Base-by-base conservation (phyloP, 2,329 filamentous ascomycete species). In the Ilyonectria mors-panacis region DNA sequence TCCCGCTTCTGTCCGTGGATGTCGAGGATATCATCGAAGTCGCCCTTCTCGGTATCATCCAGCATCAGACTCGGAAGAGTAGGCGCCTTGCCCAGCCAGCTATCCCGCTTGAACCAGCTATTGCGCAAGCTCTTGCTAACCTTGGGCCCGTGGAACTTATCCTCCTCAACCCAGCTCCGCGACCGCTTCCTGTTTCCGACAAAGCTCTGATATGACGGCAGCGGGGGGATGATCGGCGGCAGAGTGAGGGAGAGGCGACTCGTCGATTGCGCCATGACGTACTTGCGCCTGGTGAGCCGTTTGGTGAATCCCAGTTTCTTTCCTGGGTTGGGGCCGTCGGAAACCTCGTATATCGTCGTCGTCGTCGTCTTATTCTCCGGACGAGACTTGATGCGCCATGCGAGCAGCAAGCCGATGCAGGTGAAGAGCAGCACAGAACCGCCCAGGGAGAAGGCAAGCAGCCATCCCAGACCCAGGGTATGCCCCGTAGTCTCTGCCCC, bases 131-230 rank as follows among this genome's bases (percentile, higher is more conserved):
- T 72, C 65, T 76, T 80, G 42, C 73, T 79, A 55, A 85, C 74
- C 69, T 77, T 80, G 10, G 85, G 85, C 5, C 85, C 85, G 65
- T 86, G 85, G n/a, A 85, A 77, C 60, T 81, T 82, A 56, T 88
- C 85, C 69, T 86, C 86, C 63, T 86, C 85, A 30, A 86, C 83
- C 85, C 85, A 87, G 19, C 81, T 82, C 50, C 65, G 73, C 58
- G 77, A 76, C 9, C 73, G 56, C 19, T 71, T 70, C 26, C 64
- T 69, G 35, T 70, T 72, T 68, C 75, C 73, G 37, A 79, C 70
- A 30, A 79, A 72, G 65, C 72, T 78, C 45, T 76, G 74, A n/a
- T 80, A 75, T 33, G 78, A 73, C 28, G 79, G 78, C 57, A 81
- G 69, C 2, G 78, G 78, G 6, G 80, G 78, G 48, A 81, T 69